Evolutionary conservation across 352 stramenopile genomes (phyloP), one percentile per base, ranked within the genome.

Genomic region (Phytophthora syringae): DNA sequence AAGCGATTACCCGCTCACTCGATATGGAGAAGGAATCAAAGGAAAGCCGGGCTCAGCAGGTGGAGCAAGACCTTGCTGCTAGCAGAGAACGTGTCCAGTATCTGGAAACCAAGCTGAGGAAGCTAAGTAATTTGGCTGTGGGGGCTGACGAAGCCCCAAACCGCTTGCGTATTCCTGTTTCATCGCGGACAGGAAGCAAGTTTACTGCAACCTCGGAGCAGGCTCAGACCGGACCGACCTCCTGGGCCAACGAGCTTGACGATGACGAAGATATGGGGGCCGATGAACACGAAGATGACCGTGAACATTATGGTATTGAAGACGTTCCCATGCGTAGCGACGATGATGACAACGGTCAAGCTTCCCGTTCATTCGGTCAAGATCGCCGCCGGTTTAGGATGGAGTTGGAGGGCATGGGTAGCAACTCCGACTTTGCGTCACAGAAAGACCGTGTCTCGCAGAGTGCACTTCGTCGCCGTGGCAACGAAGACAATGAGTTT

Each of bases 241-340:
- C 84, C 0, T 91, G 84, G 84, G 78, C 77, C 7, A 93, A 93
- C 40, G 84, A 92, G 15, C 81, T 90, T 24, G 80, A 87, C 24
- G 80, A 88, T 2, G 81, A 93, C 58, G 81, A 89, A 45, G 76
- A 88, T 20, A 86, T 86, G 77, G 74, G 49, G 24, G 77, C 50
- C 15, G 52, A 73, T 21, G 57, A 73, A 16, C 71, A 79, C 22
- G 76, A 87, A 24, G 70, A 77, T 21, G 69, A 70, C 12, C 60
- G 70, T 42, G 72, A 74, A 9, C 61, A 72, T n/a, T 70, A 88
- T 30, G 49, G 50, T 15, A 74, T 79, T 15, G 71, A 84, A 25
- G 79, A 90, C 27, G 60, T 85, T 40, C 64, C 74, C 15, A 93
- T 92, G 82, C 61, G 67, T 39, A 81, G 77, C 39, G 73, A 77